A percentile compares a stretch with the other conserved stretches of the same genome.
Conservation (phyloP, 441 rosid species). For the Eutrema salsugineum region DNA sequence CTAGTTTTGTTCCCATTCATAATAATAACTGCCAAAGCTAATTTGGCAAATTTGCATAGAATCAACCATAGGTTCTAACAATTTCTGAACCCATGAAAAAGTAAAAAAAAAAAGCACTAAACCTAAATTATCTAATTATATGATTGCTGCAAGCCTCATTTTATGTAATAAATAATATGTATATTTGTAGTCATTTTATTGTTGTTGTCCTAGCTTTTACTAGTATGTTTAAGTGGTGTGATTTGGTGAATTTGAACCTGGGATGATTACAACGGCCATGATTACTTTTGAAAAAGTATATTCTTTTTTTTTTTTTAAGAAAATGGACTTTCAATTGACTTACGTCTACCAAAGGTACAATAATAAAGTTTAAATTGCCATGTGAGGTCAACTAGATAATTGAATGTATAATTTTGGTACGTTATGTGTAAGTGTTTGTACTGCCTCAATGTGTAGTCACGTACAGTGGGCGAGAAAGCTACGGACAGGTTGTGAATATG, state of each 20-base stretch:
- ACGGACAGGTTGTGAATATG: constrained; percentile 32
- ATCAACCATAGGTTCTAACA: constrained; percentile 9
- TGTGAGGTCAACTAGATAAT: constrained; percentile 26
- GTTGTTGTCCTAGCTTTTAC: background rate
- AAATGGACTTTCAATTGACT: constrained; percentile 23
- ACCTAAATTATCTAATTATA: background rate
- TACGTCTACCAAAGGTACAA: constrained; percentile 29
- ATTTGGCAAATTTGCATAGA: constrained; percentile 1
- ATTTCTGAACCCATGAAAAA: background rate
- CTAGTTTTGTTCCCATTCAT: background rate
- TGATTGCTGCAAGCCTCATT: background rate
- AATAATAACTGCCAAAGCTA: background rate
- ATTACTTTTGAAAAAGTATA: background rate
- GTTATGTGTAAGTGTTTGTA: constrained; percentile 30
- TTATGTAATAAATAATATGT: background rate
- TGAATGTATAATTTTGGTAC: constrained; percentile 33
- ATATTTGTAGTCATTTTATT: background rate
- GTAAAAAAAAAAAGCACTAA: background rate
- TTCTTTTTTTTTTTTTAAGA: too few relatives aligned
- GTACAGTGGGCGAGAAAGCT: constrained; percentile 33
- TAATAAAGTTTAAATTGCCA: background rate
- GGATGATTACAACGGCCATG: background rate
- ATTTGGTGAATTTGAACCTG: background rate
- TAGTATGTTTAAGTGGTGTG: background rate
- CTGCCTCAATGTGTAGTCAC: constrained; percentile 32